Evolutionary conservation across 2,329 filamentous ascomycete species (phyloP), one percentile per base, ranked within the genome.

Genomic region (Nannizziopsis arthrosporioides): DNA sequence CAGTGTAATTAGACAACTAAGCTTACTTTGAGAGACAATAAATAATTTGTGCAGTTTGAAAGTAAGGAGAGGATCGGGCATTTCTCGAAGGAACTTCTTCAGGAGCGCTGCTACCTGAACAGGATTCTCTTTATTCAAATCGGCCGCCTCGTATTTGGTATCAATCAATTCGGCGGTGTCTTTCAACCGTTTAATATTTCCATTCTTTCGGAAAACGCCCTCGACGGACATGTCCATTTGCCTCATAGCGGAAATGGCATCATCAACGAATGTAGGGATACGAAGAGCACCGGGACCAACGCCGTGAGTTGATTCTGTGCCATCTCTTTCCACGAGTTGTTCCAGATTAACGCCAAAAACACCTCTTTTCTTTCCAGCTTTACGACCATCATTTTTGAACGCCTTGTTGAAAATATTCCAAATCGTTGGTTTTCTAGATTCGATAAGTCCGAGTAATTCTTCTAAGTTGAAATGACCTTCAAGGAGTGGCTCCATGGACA

Each of bases 221-320:
- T 98, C 92, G 1, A 98, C 87, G 1, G 90, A 96, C 71, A 98
- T 88, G 65, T 98, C 92, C 87, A 98, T 96, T 67, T 90, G 92
- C 58, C 89, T 82, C 86, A 98, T 94, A 10, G 89, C 88, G 3
- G 85, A 84, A 34, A 98, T 83, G 42, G 90, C 82, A 62, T 95
- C 90, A 60, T 96, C 90, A n/a, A 98, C 77, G 45, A 98, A 74
- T n/a, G 87, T 85, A 2, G 92, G 92, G 37, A 98, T 86, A 46
- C 87, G 84, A 49, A 98, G 74, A 11, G 87, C 84, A 14, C 89
- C 90, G 9, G 92, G 89, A 0, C 92, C 92, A 52, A 98, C 86
- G 32, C 92, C 92, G 63, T 96, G 88, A 1, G 89, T 96, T n/a
- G 89, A 96, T 61, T 98, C 92, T 36, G 92, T 90, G 38, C 90